phyloP scores from a whole-genome alignment of 2,329 filamentous ascomycete genomes.

The Trichoderma endophyticum region DNA sequence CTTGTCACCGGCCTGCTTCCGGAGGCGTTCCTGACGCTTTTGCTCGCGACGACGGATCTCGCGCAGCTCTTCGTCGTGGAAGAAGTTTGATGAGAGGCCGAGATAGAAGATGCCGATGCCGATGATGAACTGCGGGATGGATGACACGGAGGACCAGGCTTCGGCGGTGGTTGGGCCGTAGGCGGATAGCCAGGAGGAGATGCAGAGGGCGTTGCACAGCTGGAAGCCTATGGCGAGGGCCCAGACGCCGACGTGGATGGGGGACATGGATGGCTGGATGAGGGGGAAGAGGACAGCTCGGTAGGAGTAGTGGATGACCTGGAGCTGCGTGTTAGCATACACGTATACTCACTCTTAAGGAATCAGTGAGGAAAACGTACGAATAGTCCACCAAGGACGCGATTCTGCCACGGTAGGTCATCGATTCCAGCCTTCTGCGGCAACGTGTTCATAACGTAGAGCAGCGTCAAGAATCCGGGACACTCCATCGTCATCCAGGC shows the following conservation, averaged over 20 bases:
- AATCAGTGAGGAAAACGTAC: conserved; percentile 34
- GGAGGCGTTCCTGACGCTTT: conserved; percentile 46
- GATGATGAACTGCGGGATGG: conserved; percentile 48
- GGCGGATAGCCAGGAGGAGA: conserved; percentile 79
- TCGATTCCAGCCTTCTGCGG: conserved; percentile 55
- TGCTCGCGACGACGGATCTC: conserved; percentile 75
- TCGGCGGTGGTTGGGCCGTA: conserved; percentile 66
- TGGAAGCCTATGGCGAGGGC: conserved; percentile 68
- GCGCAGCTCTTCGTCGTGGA: conserved; percentile 84
- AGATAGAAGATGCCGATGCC: conserved; percentile 74
- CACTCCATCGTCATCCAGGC: conserved; percentile 89
- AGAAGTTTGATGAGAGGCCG: conserved; percentile 77
- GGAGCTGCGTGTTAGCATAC: not conserved
- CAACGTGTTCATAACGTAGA: conserved; percentile 75
- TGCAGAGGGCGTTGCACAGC: conserved; percentile 69
- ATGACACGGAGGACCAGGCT: conserved; percentile 44
- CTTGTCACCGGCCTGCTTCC: conserved; percentile 33
- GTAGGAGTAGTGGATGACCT: conserved; percentile 85
- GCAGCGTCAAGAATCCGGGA: conserved; percentile 69
- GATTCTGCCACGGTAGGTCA: conserved; percentile 72
- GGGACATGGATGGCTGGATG: conserved; percentile 87
- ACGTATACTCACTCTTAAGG: too few species aligned
- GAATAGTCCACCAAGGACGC: conserved; percentile 68
- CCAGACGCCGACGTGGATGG: conserved; percentile 72
- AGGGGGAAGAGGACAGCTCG: conserved; percentile 80